phyloP scores from a whole-genome alignment of 2,329 filamentous ascomycete species.

The Aspergillus sp. region DNA sequence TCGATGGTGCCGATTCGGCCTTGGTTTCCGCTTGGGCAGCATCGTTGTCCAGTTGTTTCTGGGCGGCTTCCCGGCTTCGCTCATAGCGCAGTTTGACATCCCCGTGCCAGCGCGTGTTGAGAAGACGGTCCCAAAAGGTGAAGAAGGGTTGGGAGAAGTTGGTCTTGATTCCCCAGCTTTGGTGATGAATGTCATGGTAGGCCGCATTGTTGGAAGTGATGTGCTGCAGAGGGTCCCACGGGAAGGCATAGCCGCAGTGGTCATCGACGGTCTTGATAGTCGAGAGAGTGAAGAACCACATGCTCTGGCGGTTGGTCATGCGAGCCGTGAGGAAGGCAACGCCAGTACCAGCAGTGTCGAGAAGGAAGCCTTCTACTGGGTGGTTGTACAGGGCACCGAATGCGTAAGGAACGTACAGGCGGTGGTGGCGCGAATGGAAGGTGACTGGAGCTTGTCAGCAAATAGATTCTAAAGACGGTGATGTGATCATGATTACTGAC shows the following conservation, averaged over 20 bases:
- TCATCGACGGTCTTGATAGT: constrained; percentile 97
- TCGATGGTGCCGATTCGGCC: constrained; percentile 24
- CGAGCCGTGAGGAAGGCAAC: constrained; percentile 77
- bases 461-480: not conserved
- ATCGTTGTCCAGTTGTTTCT: constrained; percentile 56
- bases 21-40: constrained; percentile 14
- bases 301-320: constrained; percentile 82
- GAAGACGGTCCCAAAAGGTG: constrained; percentile 85
- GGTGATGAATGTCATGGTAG: constrained; percentile 98
- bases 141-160: constrained; percentile 61
- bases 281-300: constrained; percentile 84
- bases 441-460: constrained; percentile 55
- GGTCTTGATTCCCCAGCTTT: constrained; percentile 95
- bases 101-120: constrained; percentile 81
- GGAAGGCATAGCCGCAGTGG: constrained; percentile 94
- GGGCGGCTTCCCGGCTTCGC: constrained; percentile 54
- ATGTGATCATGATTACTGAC: constrained; percentile 52
- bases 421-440: constrained; percentile 94
- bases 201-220: constrained; percentile 92
- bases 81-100: constrained; percentile 61
- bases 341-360: constrained; percentile 86
- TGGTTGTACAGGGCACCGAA: constrained; percentile 98
- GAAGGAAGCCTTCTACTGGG: constrained; percentile 86
- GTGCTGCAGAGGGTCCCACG: constrained; percentile 90
- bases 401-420: constrained; percentile 95